Conservation (phyloP, 176 grass and related monocot species). For the Carex pumila region DNA sequence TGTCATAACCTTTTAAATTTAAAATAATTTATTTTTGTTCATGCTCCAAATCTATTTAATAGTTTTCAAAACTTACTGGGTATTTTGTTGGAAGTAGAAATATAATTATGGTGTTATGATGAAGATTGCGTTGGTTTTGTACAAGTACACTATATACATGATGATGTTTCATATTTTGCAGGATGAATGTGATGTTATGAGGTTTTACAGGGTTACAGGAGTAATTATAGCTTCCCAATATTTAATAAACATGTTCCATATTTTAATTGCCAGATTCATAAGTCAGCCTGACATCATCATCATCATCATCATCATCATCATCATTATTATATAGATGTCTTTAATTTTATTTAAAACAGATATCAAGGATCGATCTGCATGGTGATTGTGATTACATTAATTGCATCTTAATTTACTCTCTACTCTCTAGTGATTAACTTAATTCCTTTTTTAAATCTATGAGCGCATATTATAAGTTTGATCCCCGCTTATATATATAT, state of each 20-base stretch:
- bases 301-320: background rate
- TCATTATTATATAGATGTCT: too few species aligned
- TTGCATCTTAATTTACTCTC: background rate
- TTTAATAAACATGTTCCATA: background rate
- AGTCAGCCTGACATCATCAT: conserved; percentile 1
- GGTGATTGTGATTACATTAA: background rate
- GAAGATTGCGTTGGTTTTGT: too few species aligned
- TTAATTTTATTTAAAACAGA: background rate
- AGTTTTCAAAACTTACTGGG: background rate
- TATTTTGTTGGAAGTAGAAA: background rate
- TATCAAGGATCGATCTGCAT: background rate
- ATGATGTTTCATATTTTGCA: too few species aligned
- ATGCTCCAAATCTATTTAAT: background rate
- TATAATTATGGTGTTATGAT: background rate
- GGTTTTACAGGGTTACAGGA: background rate
- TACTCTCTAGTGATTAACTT: background rate
- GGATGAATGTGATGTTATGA: background rate
- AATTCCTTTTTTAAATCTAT: background rate
- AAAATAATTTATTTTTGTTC: background rate
- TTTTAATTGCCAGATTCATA: background rate
- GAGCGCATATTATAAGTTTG: background rate
- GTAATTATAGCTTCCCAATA: background rate
- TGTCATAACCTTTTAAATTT: background rate
- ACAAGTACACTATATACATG: too few species aligned
- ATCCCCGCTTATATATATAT: background rate